Conservation (phyloP, 2,329 filamentous ascomycete species). For the Dactylellina leptospora region DNA sequence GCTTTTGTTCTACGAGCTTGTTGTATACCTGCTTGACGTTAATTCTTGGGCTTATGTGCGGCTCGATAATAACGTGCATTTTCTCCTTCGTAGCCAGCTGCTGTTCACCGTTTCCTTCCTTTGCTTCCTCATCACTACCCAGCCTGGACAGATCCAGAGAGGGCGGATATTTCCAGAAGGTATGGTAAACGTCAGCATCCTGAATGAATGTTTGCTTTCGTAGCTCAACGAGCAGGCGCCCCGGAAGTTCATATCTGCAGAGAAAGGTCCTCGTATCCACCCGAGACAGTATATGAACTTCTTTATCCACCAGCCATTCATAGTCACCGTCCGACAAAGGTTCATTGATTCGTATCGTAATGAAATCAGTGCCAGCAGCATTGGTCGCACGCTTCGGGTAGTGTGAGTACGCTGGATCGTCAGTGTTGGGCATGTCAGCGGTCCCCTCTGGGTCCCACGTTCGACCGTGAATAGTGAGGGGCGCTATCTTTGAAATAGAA, state of each 20-base stretch:
- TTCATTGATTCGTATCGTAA: not conserved
- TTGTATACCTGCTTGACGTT: not conserved
- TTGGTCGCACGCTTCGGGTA: not conserved
- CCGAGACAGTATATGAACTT: not conserved
- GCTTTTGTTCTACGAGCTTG: not conserved
- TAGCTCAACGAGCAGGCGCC: not conserved
- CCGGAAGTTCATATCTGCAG: not conserved
- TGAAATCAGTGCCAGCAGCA: not conserved
- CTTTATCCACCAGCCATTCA: not conserved
- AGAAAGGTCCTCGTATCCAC: not conserved
- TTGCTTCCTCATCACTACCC: not conserved
- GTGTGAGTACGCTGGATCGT: not conserved
- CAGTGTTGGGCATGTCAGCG: not conserved
- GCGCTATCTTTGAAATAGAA: not conserved
- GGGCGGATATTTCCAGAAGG: not conserved
- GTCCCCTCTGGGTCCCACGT: not conserved
- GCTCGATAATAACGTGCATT: not conserved
- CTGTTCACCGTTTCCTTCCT: not conserved
- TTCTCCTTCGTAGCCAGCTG: not conserved
- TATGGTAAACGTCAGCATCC: constrained; percentile 1
- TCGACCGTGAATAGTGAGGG: not conserved
- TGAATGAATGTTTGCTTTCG: not conserved
- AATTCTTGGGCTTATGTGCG: not conserved
- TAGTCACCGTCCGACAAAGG: not conserved
- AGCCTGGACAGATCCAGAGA: not conserved